Base-by-base conservation (phyloP, 345 rosid genomes). In the Anacardium occidentale region DNA sequence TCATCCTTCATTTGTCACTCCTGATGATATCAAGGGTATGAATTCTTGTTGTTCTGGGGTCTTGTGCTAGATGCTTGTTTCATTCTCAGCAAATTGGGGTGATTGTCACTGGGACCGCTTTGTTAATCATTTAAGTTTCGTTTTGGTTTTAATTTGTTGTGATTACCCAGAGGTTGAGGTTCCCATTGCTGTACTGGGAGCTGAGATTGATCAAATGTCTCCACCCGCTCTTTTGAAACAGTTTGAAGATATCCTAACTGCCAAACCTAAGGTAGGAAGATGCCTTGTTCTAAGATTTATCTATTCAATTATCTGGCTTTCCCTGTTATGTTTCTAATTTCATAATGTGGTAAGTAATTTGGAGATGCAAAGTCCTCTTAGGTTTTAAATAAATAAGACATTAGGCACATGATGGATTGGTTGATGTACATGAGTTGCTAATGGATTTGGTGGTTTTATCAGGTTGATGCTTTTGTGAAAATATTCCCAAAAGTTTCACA, bases 1-100 rank as follows among this genome's bases (percentile, higher is more conserved):
- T 68, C 98, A 94, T 81, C 96, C 97, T 81, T 82, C 91, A 37
- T 78, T 83, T 48, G 90, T 94, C 68, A 74, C 86, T 13, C 72
- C 87, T 20, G 94, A 88, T 50, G 97, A 91, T 70, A 81, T 94
- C 64, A 85, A 87, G 64, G 87, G 98, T 91, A 88, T 64, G 79
- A 29, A 26, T 50, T 62, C 21, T 15, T 15, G 4, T 50, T 57
- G 32, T 51, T 56, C 24, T 14, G 34, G 9, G 37, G 62, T 40
- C 52, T 14, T 37, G 6, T 18, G n/a, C 13, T 67, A 18, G 47
- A 26, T 52, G 47, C 10, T n/a, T 32, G n/a, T 10, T 26, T 5
- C 10, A 25, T 17, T 65, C 34, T 20, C 5, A 5, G 70, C 26
- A 7, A 20, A 50, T 68, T 12, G 2, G 40, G 14, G 15, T 56